Base-by-base conservation (phyloP, 164 flowering plant genomes). In the Buxus sempervirens region DNA sequence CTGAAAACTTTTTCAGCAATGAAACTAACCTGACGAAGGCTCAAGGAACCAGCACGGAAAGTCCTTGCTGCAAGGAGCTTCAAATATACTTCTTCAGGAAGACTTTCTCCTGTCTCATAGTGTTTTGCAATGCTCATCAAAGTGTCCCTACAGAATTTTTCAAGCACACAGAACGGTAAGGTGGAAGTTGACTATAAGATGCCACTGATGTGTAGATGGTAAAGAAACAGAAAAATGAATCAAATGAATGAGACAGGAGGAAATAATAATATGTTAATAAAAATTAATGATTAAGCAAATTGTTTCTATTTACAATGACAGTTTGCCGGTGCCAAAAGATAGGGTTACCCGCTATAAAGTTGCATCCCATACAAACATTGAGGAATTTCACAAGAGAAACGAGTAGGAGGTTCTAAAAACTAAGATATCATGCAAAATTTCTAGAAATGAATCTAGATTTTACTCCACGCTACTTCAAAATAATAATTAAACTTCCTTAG, bases 1-100 rank as follows among this genome's bases (percentile, higher is more conserved):
- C 96, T 96, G 99, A 68, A n/a, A n/a, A n/a, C n/a, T n/a, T n/a
- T n/a, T n/a, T n/a, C n/a, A n/a, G n/a, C n/a, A n/a, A n/a, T n/a
- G n/a, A n/a, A n/a, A n/a, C n/a, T n/a, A n/a, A n/a, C n/a, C n/a
- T 96, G 99, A 68, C 99, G 95, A 70, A 96, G 93, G 73, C 93
- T 87, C 8, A 81, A 51, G 60, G 93, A 81, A 56, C 99, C 99
- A 42, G 98, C 98, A 77, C 96, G 95, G 69, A 82, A 93, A 25
- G 97, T 96, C 79, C 92, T 88, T 48, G 98, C 97, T 13, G 96
- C 93, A 72, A 93, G 91, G 72, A 96, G 89, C 78, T 86, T 93
- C 76, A 63, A 56, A 76, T 87, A 96, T 55, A 87, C 82, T 21
- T 86, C 99, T 77, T 93, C 99, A 22, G 97, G 98, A 53, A 96